Conservation (phyloP, 1,284 basidiomycete genomes). For the Takashimella koratensis region DNA sequence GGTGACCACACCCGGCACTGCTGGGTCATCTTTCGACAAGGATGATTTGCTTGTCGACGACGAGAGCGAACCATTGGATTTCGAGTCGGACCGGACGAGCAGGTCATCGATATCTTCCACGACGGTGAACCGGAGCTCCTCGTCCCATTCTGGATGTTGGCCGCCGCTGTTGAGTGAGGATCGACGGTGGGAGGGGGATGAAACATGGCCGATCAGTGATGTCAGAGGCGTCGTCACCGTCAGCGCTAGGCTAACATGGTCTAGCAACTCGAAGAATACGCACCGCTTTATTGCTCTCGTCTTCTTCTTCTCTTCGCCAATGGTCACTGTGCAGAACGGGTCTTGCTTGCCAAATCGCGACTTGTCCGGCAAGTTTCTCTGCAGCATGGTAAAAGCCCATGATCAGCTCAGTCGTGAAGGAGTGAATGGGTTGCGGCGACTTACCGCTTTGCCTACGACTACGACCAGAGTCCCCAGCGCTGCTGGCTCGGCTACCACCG, state of each 20-base stretch:
- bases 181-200: background rate
- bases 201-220: no score
- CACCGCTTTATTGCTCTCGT: conserved; percentile 81
- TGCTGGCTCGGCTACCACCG: conserved; percentile 49
- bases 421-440: conserved; percentile 40
- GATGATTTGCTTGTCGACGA: conserved; percentile 8
- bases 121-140: conserved; percentile 91
- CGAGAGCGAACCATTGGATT: conserved; percentile 52
- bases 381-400: no score
- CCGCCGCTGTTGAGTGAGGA: conserved; percentile 62
- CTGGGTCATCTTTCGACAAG: background rate
- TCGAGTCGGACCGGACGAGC: conserved; percentile 52
- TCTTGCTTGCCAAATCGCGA: conserved; percentile 96
- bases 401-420: background rate
- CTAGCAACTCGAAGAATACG: conserved; percentile 10
- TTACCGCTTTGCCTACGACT: conserved; percentile 90
- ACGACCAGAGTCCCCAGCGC: conserved; percentile 92
- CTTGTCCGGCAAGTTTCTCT: conserved; percentile 92
- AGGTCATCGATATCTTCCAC: conserved; percentile 73
- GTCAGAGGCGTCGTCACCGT: no score
- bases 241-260: no score
- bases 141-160: conserved; percentile 98
- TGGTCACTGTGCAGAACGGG: conserved; percentile 79
- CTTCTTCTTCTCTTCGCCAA: conserved; percentile 74
- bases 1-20: conserved; percentile 31